Percentiles rank a stretch among this genome's conserved stretches.
Evolutionary conservation across 1,139 yeast genomes (phyloP).

Genomic region (Komagataea norvegica): DNA sequence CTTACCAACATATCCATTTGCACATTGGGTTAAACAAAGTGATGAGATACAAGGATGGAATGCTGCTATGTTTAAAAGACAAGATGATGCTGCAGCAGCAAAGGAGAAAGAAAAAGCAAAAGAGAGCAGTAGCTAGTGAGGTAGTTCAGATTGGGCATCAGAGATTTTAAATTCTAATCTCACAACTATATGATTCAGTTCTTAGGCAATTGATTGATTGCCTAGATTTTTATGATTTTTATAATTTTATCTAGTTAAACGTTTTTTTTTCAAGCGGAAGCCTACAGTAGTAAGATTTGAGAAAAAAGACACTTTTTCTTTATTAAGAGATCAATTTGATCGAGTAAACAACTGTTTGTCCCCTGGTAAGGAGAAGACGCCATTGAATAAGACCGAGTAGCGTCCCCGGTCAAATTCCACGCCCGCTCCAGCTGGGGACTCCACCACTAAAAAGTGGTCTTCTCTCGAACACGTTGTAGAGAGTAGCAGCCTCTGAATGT

Average conservation of each 20-base stretch:
- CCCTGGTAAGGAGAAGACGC: conserved; percentile 25
- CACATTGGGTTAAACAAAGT: conserved; percentile 34
- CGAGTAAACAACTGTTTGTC: conserved; percentile 16
- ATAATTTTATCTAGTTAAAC: too few species aligned
- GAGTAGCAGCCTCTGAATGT: conserved; percentile 24
- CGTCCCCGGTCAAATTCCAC: conserved; percentile 15
- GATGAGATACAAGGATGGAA: conserved; percentile 44
- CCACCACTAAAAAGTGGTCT: conserved; percentile 15
- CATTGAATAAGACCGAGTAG: conserved; percentile 16
- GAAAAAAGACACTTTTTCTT: background rate
- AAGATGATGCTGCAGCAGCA: conserved; percentile 20
- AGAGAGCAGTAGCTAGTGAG: too few species aligned
- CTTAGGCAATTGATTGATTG: too few species aligned
- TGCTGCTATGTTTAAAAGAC: conserved; percentile 28
- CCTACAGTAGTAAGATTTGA: background rate
- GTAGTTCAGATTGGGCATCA: too few species aligned
- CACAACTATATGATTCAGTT: too few species aligned
- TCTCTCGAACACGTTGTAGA: conserved; percentile 28
- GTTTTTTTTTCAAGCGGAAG: too few species aligned
- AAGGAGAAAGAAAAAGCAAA: conserved; percentile 15
- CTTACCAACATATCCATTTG: conserved; percentile 59
- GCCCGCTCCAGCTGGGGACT: conserved; percentile 26
- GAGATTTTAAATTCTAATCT: too few species aligned
- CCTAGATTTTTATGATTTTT: too few species aligned
- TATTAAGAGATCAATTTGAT: too few species aligned